Conservation (phyloP, 208 protist species). For the Acanthamoeba castellanii region DNA sequence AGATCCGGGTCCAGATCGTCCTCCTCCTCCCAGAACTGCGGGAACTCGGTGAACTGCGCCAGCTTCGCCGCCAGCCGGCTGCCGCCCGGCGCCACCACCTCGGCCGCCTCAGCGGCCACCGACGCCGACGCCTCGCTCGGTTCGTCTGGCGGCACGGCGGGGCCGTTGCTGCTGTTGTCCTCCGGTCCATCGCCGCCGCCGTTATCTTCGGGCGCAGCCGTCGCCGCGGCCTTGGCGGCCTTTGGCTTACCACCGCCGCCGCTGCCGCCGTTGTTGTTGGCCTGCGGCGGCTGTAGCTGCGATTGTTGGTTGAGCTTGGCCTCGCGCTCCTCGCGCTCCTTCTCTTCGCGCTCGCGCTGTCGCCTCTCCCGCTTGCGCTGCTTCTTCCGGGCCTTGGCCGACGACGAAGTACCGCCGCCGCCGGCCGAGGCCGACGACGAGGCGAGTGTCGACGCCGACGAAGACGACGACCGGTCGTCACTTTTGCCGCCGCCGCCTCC, state of each 20-base stretch:
- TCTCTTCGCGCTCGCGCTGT: background rate
- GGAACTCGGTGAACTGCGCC: conserved; percentile 53
- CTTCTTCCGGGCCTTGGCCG: conserved; percentile 50
- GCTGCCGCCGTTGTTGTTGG: background rate
- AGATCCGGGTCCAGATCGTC: conserved; percentile 38
- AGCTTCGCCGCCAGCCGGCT: conserved; percentile 9
- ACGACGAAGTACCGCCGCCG: background rate
- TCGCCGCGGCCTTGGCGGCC: background rate
- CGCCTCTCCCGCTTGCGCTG: conserved; percentile 29
- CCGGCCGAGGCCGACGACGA: background rate
- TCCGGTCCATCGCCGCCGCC: background rate
- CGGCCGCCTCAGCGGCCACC: background rate
- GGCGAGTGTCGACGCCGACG: no score
- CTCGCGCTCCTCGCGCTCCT: background rate
- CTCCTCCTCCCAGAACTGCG: conserved; percentile 62
- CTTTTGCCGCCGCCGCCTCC: background rate
- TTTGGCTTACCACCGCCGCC: background rate
- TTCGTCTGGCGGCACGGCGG: background rate
- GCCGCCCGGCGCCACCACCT: no score
- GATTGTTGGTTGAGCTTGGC: background rate
- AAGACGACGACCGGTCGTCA: background rate
- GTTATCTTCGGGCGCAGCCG: background rate
- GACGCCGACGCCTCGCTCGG: background rate
- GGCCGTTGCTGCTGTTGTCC: conserved; percentile 32
- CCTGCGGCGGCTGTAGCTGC: background rate